Conservation (phyloP, 1,284 basidiomycete genomes). For the Pascua sp. region DNA sequence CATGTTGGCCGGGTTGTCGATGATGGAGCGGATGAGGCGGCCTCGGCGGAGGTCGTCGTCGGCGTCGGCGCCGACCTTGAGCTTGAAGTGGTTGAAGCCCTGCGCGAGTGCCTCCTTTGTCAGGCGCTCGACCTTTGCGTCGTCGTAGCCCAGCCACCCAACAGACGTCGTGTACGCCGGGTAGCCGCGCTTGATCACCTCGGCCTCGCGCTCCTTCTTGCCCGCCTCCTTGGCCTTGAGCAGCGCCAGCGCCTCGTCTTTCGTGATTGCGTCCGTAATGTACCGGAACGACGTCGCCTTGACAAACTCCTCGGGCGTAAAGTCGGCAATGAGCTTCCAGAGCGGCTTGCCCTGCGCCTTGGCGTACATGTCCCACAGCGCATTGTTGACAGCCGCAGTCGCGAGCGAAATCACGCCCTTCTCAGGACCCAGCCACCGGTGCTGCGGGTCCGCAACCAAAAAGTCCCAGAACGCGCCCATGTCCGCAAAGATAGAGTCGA, state of each 20-base stretch:
- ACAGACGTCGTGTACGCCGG: conserved; percentile 93
- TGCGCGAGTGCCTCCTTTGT: conserved; percentile 77
- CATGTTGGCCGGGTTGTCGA: conserved; percentile 70
- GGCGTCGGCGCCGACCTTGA: conserved; percentile 87
- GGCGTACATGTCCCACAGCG: conserved; percentile 55
- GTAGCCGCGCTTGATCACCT: conserved; percentile 66
- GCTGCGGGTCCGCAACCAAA: conserved; percentile 76
- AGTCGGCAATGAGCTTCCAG: conserved; percentile 57
- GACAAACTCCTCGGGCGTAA: conserved; percentile 74
- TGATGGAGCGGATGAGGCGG: conserved; percentile 82
- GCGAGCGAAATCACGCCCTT: conserved; percentile 57
- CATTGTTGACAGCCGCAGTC: conserved; percentile 56
- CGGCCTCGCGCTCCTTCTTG: conserved; percentile 73
- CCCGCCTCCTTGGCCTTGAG: conserved; percentile 70
- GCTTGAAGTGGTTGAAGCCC: conserved; percentile 95
- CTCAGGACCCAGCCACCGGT: conserved; percentile 68
- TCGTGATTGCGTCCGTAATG: conserved; percentile 88
- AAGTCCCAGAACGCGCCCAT: conserved; percentile 64
- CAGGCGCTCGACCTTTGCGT: conserved; percentile 83
- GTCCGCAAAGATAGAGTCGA: conserved; percentile 75
- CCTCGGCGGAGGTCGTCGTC: conserved; percentile 82
- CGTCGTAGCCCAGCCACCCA: conserved; percentile 86
- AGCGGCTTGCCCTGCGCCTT: conserved; percentile 55
- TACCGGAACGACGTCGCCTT: conserved; percentile 80
- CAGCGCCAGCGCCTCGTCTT: conserved; percentile 79